Base-by-base conservation (phyloP, 2,329 filamentous ascomycete species). In the Colletotrichum neosansevieriae region DNA sequence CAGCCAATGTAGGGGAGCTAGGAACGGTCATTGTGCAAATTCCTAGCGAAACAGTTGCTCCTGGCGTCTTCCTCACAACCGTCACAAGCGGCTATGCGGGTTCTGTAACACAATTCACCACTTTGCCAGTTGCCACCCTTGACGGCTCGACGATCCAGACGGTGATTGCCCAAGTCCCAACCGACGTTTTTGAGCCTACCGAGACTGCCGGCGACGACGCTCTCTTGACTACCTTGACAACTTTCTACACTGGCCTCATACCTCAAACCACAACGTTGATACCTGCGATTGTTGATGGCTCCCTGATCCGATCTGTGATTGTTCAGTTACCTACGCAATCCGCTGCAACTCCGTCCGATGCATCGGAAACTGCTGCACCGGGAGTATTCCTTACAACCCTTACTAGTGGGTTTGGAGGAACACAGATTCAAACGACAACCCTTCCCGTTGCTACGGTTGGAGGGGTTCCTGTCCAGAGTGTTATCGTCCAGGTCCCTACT, bases 261-360 rank as follows among this genome's bases (percentile, higher is more conserved):
- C 36, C 58, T n/a, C 42, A 13, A n/a, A 68, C 65, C n/a, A 53
- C 45, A 5, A 68, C 65, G 6, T 29, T 68, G 13, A 50, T 34
- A 3, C 42, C 40, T 21, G 61, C n/a, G 15, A 59, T 42, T 10
- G 45, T 64, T 19, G 59, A 42, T 32, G 56, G 56, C 11, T 45
- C 42, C n/a, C 34, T 42, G 11, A 47, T 63, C 7, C 29, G 40
- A 29, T 40, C 38, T 11, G 50, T 63, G 11, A 19, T 57, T 24
- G 21, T 50, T 6, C 40, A 47, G 17, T n/a, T 51, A 1, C 49
- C 49, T 6, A 51, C 49, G n/a, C 49, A 34, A n/a, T 38, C 51
- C 12, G 12, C 17, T 12, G 17, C 34, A 12, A 13, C 36, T 13
- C 36, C 5, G 10, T 11, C 36, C 36, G 36, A 38, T 5, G 36